Base-by-base conservation (phyloP, 768 basidiomycete species). In the Phaffia tasmanica region DNA sequence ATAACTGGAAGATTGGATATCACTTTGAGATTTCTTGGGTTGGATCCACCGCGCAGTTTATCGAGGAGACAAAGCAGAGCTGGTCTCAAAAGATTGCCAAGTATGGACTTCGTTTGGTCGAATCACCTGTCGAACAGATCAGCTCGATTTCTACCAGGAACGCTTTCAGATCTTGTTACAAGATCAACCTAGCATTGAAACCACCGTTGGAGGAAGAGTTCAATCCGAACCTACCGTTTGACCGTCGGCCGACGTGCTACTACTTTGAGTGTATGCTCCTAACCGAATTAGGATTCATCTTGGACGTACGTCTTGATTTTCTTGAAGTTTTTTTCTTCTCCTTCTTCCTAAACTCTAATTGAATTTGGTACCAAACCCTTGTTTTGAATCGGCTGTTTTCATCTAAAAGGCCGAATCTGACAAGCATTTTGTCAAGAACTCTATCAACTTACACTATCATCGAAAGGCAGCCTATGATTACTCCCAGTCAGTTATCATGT, bases 141-240 rank as follows among this genome's bases (percentile, higher is more conserved):
- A 82, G 84, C 75, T 89, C 92, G 72, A 86, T 95, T 69, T 83
- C 85, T 42, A 81, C 84, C 30, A 84, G 85, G 69, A 94, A 89
- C 71, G 86, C 91, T 0, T 97, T 94, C 77, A 90, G 97, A 70
- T 88, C 88, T 3, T 90, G 89, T 72, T 88, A 84, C 75, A 87
- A 89, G 1, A 82, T 97, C 58, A 82, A 82, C 1, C 82, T 94
- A n/a, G 84, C 82, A 0, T 74, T 89, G 3, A 80, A 84, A 0
- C 89, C 91, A 3, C 92, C 92, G 0, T 48, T 35, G 7, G 42
- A 46, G 23, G 53, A 42, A n/a, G 73, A 81, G 23, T 79, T 77
- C 29, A 56, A 67, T 80, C 82, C 16, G 84, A 88, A 70, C 76
- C 88, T 4, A 84, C 85, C 53, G 82, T 81, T 65, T 81, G 85